Evolutionary conservation across 495 filamentous ascomycete genomes (phyloP).

Genomic region (Penicillium tannophilum): DNA sequence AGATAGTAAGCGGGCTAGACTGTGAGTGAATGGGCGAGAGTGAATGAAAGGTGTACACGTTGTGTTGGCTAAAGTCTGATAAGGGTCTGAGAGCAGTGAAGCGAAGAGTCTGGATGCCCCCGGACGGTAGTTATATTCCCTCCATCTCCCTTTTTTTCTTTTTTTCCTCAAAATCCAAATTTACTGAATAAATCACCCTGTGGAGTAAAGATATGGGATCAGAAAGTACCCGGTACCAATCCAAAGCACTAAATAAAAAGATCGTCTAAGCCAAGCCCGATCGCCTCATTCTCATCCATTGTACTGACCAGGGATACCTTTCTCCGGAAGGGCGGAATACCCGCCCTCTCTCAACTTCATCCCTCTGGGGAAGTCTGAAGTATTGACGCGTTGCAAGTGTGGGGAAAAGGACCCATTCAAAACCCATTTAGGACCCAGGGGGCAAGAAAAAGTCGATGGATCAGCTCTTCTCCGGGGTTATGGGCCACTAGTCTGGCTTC

Average conservation of each 20-base stretch:
- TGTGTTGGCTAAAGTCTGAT: neutral
- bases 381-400: slow-evolving; percentile 21
- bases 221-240: slow-evolving; percentile 10
- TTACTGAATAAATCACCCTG: slow-evolving; percentile 1
- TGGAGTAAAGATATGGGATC: slow-evolving; percentile 5
- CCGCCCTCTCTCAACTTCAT: neutral
- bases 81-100: slow-evolving; percentile 6
- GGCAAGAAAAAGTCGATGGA: slow-evolving; percentile 10
- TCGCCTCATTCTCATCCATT: slow-evolving; percentile 25
- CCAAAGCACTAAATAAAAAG: slow-evolving; percentile 11
- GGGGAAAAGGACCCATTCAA: slow-evolving; percentile 9
- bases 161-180: neutral
- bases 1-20: neutral
- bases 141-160: neutral
- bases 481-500: slow-evolving; percentile 2
- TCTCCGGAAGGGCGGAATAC: slow-evolving; percentile 7
- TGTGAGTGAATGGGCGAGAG: neutral
- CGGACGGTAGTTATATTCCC: slow-evolving; percentile 4
- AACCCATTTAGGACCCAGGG: slow-evolving; percentile 8
- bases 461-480: slow-evolving; percentile 16
- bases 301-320: slow-evolving; percentile 14
- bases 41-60: slow-evolving; percentile 1
- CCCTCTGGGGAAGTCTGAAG: slow-evolving; percentile 1
- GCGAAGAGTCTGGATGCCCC: neutral
- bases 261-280: slow-evolving; percentile 18